Conservation (phyloP, 129 eudicot species). For the Artemisia annua region DNA sequence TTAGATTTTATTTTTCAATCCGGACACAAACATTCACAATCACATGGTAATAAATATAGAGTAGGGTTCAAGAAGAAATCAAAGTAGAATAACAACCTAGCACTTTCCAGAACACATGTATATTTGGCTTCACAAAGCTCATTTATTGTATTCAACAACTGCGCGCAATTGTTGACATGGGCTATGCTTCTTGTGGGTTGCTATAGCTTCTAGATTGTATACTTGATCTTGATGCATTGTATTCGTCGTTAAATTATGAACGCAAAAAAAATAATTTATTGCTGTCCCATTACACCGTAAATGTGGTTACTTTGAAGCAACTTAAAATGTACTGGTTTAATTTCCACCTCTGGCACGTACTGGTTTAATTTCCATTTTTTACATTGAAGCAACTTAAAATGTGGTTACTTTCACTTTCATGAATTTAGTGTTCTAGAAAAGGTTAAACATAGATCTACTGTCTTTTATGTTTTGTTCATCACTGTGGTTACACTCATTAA, state of each 20-base stretch:
- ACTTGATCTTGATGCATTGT: too few relatives aligned
- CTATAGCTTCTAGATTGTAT: conserved; percentile 1
- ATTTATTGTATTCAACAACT: conserved; percentile 25
- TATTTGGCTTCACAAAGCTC: conserved; percentile 2
- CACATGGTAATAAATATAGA: not conserved
- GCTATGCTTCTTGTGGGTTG: not conserved
- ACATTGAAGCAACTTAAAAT: too few relatives aligned
- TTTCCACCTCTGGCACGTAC: too few relatives aligned
- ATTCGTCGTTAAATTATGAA: not conserved
- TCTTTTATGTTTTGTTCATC: too few relatives aligned
- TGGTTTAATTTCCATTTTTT: too few relatives aligned
- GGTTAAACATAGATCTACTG: too few relatives aligned
- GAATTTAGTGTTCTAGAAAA: too few relatives aligned
- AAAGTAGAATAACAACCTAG: not conserved
- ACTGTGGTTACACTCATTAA: too few relatives aligned
- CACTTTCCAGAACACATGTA: conserved; percentile 21
- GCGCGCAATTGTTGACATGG: conserved; percentile 13
- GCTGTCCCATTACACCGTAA: not conserved
- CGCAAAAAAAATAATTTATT: too few relatives aligned
- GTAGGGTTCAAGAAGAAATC: not conserved
- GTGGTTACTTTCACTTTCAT: too few relatives aligned
- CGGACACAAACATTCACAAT: not conserved
- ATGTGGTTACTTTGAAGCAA: too few relatives aligned
- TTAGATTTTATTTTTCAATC: not conserved
- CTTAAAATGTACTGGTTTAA: too few relatives aligned